Evolutionary conservation across 768 basidiomycete genomes (phyloP).

Genomic region (Tylopilus intermedius): DNA sequence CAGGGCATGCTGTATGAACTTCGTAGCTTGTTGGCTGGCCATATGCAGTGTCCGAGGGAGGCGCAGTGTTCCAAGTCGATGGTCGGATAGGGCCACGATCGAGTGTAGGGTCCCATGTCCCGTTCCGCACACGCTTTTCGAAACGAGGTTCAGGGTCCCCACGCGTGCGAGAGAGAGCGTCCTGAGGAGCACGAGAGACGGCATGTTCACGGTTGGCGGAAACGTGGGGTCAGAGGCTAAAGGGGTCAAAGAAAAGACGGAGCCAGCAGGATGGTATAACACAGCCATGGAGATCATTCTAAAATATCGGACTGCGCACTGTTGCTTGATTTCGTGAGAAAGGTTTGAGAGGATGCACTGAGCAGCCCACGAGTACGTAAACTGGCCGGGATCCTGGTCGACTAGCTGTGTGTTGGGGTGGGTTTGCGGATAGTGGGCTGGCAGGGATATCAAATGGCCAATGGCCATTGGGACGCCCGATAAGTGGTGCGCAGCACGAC

Average conservation of each 20-base stretch:
- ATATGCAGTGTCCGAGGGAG: background rate
- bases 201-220: constrained; percentile 8
- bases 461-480: background rate
- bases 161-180: constrained; percentile 16
- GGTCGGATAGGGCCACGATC: background rate
- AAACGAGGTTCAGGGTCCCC: constrained; percentile 16
- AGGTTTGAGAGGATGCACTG: too few species aligned
- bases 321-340: constrained; percentile 1
- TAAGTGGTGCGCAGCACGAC: background rate
- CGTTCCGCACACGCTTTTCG: background rate
- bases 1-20: constrained; percentile 6
- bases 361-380: constrained; percentile 10
- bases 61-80: background rate
- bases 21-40: background rate
- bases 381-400: background rate
- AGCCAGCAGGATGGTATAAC: background rate
- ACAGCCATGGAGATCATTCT: constrained; percentile 1
- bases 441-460: background rate
- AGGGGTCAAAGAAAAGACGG: constrained; percentile 3
- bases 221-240: background rate
- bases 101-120: constrained; percentile 4
- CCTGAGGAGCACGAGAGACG: constrained; percentile 1
- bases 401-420: background rate
- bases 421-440: background rate
- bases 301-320: background rate